phyloP scores from a whole-genome alignment of 148 eudicot genomes.

The Cornus kousa region DNA sequence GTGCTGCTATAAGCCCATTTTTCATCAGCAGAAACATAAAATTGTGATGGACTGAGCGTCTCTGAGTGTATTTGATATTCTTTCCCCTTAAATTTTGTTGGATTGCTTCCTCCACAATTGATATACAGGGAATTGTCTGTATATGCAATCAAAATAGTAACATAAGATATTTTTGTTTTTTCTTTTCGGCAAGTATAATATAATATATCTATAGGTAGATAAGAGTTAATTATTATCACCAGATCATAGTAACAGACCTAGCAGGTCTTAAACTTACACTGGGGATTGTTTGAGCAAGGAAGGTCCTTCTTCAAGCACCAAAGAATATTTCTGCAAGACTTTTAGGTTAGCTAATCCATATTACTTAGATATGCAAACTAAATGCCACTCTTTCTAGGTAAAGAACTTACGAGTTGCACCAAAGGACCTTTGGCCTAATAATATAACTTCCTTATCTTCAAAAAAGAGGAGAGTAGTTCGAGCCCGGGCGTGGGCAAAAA shows the following conservation, averaged over 20 bases:
- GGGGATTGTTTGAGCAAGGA: slow-evolving; percentile 45
- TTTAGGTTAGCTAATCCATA: neutral
- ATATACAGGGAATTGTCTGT: slow-evolving; percentile 57
- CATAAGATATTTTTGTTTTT: neutral
- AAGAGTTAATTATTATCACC: neutral
- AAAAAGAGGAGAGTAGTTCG: no score
- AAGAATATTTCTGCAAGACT: slow-evolving; percentile 20
- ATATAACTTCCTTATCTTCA: no score
- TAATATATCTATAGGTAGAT: neutral
- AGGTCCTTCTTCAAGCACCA: slow-evolving; percentile 68
- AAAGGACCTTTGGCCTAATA: no score
- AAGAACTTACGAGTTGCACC: no score
- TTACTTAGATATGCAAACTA: neutral
- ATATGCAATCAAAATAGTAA: neutral
- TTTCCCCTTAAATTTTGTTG: slow-evolving; percentile 25
- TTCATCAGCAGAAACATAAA: slow-evolving; percentile 36
- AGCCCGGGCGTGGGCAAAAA: no score
- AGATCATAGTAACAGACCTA: slow-evolving; percentile 4
- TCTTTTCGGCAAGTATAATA: neutral
- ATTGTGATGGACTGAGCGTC: slow-evolving; percentile 52
- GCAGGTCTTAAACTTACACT: slow-evolving; percentile 33
- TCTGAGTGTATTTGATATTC: slow-evolving; percentile 43
- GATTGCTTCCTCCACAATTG: slow-evolving; percentile 50
- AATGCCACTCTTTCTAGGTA: neutral
- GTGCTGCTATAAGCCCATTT: slow-evolving; percentile 78